These are phyloP conservation scores for Halophytophthora batemanensis DNA, from an alignment of 352 stramenopile species.

Conservation along the genomic window DNA sequence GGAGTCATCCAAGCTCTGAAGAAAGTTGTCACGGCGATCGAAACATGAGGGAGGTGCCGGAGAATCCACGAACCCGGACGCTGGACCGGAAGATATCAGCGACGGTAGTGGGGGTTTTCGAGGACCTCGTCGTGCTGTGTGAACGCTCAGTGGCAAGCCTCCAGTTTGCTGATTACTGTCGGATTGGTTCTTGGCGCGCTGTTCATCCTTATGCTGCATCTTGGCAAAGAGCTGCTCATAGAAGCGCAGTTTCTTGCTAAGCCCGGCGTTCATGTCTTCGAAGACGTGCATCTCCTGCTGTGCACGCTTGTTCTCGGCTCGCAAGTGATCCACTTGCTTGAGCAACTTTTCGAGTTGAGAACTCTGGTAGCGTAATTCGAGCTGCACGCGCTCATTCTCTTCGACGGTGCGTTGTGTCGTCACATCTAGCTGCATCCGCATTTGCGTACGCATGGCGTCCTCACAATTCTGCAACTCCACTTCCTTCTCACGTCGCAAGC, in stretches of 20 bases:
- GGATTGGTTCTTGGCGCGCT: constrained; percentile 12
- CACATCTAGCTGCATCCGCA: constrained; percentile 52
- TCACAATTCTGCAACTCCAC: constrained; percentile 37
- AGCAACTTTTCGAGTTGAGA: constrained; percentile 53
- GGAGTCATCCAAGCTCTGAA: constrained; percentile 10
- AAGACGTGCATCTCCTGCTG: constrained; percentile 53
- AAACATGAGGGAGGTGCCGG: constrained; percentile 21
- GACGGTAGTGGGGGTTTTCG: constrained; percentile 39
- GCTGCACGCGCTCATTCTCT: constrained; percentile 60
- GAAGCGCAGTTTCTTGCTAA: constrained; percentile 65
- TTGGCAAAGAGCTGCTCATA: constrained; percentile 67
- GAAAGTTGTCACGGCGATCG: constrained; percentile 11
- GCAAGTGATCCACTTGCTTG: constrained; percentile 41
- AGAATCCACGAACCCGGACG: constrained; percentile 12
- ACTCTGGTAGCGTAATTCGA: constrained; percentile 63
- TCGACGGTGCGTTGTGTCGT: constrained; percentile 63
- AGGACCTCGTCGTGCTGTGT: constrained; percentile 12
- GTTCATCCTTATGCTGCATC: constrained; percentile 52
- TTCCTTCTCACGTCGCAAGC: constrained; percentile 49
- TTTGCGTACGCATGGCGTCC: constrained; percentile 43
- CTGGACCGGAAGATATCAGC: constrained; percentile 14
- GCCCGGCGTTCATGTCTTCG: constrained; percentile 54
- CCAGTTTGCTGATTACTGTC: constrained; percentile 14
- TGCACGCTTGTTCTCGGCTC: constrained; percentile 29
- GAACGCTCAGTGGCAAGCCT: constrained; percentile 7